These are phyloP conservation scores for Bretschneidera sinensis DNA, from an alignment of 345 rosid genomes.

Conservation along the genomic window DNA sequence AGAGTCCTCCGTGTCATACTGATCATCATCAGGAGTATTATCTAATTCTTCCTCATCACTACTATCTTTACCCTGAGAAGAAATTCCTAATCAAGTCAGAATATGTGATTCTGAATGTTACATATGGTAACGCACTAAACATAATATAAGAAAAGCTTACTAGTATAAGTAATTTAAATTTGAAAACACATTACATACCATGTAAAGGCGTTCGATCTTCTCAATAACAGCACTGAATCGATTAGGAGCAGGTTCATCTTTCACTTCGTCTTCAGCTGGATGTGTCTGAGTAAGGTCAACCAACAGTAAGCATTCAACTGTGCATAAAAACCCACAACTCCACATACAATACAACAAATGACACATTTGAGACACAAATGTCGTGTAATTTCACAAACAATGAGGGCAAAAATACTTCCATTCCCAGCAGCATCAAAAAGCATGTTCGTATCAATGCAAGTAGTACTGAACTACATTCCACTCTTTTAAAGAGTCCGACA, in stretches of 20 bases:
- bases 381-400: neutral
- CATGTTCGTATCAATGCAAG: neutral
- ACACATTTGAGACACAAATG: no score
- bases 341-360: neutral
- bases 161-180: neutral
- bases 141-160: neutral
- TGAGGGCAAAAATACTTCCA: neutral
- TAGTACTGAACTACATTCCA: no score
- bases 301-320: slow-evolving; percentile 12
- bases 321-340: slow-evolving; percentile 5
- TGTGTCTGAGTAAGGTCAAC: slow-evolving; percentile 41
- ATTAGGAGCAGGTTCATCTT: slow-evolving; percentile 56
- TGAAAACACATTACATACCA: slow-evolving; percentile 40
- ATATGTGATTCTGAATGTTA: slow-evolving; percentile 1
- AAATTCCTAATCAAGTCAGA: slow-evolving; percentile 17
- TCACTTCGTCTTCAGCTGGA: slow-evolving; percentile 39
- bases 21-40: slow-evolving; percentile 85
- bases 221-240: slow-evolving; percentile 88
- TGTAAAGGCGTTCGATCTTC: slow-evolving; percentile 94
- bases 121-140: neutral
- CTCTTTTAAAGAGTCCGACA: no score
- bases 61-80: slow-evolving; percentile 80
- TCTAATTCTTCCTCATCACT: slow-evolving; percentile 88
- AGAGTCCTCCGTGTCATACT: slow-evolving; percentile 95
- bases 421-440: neutral